Conservation (phyloP, 2,329 filamentous ascomycete species). For the Akanthomyces uredinophilus region DNA sequence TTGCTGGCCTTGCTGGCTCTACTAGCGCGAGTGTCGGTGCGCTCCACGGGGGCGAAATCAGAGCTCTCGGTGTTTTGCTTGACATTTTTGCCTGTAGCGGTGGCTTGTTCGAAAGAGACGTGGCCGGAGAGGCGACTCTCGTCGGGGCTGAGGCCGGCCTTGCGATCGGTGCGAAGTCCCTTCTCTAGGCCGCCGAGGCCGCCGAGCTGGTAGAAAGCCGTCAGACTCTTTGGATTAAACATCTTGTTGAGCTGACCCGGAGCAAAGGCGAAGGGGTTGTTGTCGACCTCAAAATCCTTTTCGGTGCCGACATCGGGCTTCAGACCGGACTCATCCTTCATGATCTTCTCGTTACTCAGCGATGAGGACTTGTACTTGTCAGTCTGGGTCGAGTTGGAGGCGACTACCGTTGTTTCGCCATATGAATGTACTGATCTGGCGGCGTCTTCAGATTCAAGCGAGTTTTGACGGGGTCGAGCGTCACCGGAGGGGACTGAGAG, state of each 20-base stretch:
- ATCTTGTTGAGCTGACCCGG: conserved; percentile 82
- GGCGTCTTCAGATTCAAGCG: conserved; percentile 62
- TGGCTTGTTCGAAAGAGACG: conserved; percentile 69
- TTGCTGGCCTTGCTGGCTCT: conserved; percentile 10
- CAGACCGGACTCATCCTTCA: conserved; percentile 63
- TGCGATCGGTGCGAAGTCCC: conserved; percentile 68
- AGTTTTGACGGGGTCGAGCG: conserved; percentile 59
- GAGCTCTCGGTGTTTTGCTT: conserved; percentile 31
- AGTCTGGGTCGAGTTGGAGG: conserved; percentile 38
- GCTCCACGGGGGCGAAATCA: conserved; percentile 1
- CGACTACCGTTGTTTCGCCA: conserved; percentile 56
- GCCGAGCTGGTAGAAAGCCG: conserved; percentile 75
- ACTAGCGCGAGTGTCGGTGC: conserved; percentile 11
- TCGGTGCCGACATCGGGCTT: conserved; percentile 72
- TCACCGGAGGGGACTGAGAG: conserved; percentile 58
- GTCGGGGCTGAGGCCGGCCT: conserved; percentile 69
- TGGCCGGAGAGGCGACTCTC: conserved; percentile 61
- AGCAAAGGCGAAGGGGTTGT: conserved; percentile 82
- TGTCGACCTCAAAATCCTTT: conserved; percentile 65
- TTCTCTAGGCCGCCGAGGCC: conserved; percentile 73
- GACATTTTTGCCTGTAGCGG: conserved; percentile 35
- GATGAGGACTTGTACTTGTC: conserved; percentile 34
- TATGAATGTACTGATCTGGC: conserved; percentile 55
- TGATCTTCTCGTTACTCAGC: conserved; percentile 49
- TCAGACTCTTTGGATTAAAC: conserved; percentile 81